Evolutionary conservation across 2,329 filamentous ascomycete species (phyloP).

Genomic region (Aspergillus quadricinctus): DNA sequence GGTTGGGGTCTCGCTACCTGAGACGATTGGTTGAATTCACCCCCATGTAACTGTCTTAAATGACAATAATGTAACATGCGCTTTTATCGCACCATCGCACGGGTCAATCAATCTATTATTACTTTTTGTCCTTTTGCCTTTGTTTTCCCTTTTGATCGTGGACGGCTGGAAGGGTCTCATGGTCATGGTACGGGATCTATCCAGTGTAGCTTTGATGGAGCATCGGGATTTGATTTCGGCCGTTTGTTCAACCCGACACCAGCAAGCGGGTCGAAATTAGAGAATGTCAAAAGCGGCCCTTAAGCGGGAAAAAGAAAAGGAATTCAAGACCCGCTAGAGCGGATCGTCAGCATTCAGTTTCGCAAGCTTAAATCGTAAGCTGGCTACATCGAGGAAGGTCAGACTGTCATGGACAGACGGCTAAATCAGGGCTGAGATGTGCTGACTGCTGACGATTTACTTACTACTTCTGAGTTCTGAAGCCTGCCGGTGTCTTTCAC

Average conservation of each 20-base stretch:
- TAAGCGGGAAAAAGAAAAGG: background rate
- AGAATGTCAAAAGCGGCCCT: no score
- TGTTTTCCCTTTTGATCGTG: background rate
- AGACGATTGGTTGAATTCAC: background rate
- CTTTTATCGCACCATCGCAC: background rate
- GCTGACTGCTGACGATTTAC: background rate
- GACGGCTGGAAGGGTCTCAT: background rate
- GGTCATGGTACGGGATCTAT: background rate
- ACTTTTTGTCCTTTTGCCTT: no score
- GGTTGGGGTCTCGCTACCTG: background rate
- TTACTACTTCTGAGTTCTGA: background rate
- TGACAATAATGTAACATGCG: background rate
- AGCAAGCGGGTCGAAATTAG: background rate
- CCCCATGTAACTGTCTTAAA: background rate
- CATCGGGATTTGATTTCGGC: background rate
- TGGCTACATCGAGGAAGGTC: background rate
- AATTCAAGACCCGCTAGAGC: background rate
- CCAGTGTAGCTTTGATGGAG: background rate
- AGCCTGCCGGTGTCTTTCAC: background rate
- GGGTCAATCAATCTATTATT: background rate
- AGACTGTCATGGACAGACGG: background rate
- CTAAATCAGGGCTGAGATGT: background rate
- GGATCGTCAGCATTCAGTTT: constrained; percentile 15
- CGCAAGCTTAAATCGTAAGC: background rate
- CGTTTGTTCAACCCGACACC: background rate